Base-by-base conservation (phyloP, 1,284 basidiomycete genomes). In the Tilletiaria anomala region DNA sequence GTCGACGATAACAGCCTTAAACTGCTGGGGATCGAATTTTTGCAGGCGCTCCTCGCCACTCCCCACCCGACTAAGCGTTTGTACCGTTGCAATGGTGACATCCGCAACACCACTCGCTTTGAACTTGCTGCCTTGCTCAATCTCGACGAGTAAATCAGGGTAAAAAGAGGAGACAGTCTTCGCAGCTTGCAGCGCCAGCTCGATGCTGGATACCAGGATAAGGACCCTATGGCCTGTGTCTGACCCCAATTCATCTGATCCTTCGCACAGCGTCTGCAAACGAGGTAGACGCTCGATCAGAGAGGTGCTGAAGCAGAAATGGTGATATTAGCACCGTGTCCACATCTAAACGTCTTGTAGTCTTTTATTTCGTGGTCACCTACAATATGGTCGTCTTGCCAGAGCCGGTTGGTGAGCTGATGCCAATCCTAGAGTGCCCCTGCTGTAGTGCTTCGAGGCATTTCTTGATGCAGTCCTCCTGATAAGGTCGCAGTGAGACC, bases 331-430 rank as follows among this genome's bases (percentile, higher is more conserved):
- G 44, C 26, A 29, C 26, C 26, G n/a, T 29, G 26, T 8, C n/a
- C n/a, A 8, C 26, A 29, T 8, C 26, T 8, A 8, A 29, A 29
- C n/a, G n/a, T n/a, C n/a, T 22, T 74, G 73, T 4, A 64, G 75
- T 10, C 2, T 43, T 50, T 17, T 38, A 32, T 11, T 14, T 24
- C 6, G 22, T 20, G 19, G 12, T 5, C 4, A 11, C 34, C 12
- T 23, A 20, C 23, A 79, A 70, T 89, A 96, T 82, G 1, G 83
- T 84, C 1, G 89, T 94, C 68, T 96, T 96, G 6, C 89, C 89
- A 20, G 83, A 53, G 3, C 65, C 69, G 16, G 89, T 93, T 8
- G 88, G 87, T 1, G 87, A 73, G 11, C 83, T 89, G 17, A 91
- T 83, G n/a, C 88, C 88, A 36, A 94, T 82, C 17, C 88, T 77